Evolutionary conservation across 2,329 filamentous ascomycete genomes (phyloP).

Genomic region (Penicillium oxalicum): DNA sequence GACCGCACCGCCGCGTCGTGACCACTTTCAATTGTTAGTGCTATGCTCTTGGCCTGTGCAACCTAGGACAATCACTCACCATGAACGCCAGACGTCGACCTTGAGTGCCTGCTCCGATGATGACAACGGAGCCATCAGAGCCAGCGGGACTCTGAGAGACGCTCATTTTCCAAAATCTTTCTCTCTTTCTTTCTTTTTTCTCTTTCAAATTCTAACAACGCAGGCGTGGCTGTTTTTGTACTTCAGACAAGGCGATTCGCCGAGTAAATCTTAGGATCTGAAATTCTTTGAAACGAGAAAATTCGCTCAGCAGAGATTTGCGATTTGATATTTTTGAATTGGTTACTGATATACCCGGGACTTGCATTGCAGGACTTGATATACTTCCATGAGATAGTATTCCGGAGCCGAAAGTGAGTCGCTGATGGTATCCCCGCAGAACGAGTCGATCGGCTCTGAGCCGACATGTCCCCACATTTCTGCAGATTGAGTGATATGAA

Average conservation of each 20-base stretch:
- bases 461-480: not conserved
- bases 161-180: not conserved
- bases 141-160: not conserved
- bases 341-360: too few relatives aligned
- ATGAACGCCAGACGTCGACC: slow-evolving; percentile 34
- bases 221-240: not conserved
- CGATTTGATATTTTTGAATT: too few relatives aligned
- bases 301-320: too few relatives aligned
- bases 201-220: not conserved
- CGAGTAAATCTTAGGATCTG: too few relatives aligned
- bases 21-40: slow-evolving; percentile 24
- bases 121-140: slow-evolving; percentile 7
- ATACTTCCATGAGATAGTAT: too few relatives aligned
- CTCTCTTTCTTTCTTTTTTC: not conserved
- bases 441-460: not conserved
- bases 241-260: too few relatives aligned
- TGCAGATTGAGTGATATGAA: not conserved
- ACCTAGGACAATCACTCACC: slow-evolving; percentile 18
- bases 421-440: not conserved
- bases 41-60: too few relatives aligned
- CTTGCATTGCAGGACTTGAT: too few relatives aligned
- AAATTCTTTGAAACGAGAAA: too few relatives aligned
- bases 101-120: slow-evolving; percentile 32
- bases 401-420: too few relatives aligned
- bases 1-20: slow-evolving; percentile 27